Percentiles rank a stretch among this genome's conserved stretches.
Conservation (phyloP, 495 filamentous ascomycete species). For the Penicillium riverlandense region DNA sequence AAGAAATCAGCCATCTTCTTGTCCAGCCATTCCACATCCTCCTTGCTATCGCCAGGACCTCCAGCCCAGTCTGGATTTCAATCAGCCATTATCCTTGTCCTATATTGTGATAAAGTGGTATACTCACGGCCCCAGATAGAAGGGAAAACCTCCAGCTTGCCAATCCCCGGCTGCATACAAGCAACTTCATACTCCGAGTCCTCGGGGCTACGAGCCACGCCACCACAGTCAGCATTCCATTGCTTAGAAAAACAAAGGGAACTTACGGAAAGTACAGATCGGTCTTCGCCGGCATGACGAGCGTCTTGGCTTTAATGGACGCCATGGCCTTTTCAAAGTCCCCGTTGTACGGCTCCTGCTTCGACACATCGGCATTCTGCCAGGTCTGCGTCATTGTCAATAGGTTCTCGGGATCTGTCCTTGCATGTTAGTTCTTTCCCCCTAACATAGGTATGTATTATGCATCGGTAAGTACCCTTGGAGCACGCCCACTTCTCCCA, state of each 20-base stretch:
- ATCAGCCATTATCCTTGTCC: conserved; percentile 6
- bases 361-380: conserved; percentile 61
- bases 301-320: conserved; percentile 58
- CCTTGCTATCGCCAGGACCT: conserved; percentile 55
- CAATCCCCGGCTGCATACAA: conserved; percentile 55
- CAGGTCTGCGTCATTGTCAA: conserved; percentile 65
- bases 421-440: conserved; percentile 4
- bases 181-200: conserved; percentile 62
- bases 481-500: conserved; percentile 66
- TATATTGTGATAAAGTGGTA: not conserved
- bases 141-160: conserved; percentile 49
- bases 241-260: no score
- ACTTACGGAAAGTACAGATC: conserved; percentile 70
- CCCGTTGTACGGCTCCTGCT: conserved; percentile 57
- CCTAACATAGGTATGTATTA: not conserved
- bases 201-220: conserved; percentile 41
- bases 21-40: conserved; percentile 63
- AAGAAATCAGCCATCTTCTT: conserved; percentile 48
- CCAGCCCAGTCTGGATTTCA: conserved; percentile 43
- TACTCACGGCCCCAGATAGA: conserved; percentile 63
- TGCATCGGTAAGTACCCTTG: conserved; percentile 38
- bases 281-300: conserved; percentile 58
- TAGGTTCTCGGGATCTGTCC: conserved; percentile 57
- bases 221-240: not conserved
- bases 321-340: conserved; percentile 58